These are phyloP conservation scores for Leishmania aethiopica DNA, from an alignment of 208 protist genomes.

Conservation along the genomic window DNA sequence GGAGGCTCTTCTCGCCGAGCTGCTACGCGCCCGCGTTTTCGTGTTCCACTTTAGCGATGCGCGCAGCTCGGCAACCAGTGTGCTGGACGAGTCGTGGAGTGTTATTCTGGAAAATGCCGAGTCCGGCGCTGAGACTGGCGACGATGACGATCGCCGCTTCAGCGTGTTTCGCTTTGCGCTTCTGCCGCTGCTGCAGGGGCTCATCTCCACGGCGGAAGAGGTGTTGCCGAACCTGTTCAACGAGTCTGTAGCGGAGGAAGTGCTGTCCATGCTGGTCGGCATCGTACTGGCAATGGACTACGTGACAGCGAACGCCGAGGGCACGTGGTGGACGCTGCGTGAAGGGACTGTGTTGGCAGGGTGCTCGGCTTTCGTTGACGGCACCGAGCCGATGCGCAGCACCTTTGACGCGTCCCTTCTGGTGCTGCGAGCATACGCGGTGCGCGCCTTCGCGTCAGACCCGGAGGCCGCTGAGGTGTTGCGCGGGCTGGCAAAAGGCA, in stretches of 20 bases:
- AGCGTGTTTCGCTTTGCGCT: conserved; percentile 79
- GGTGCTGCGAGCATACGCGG: conserved; percentile 25
- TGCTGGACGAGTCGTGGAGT: conserved; percentile 82
- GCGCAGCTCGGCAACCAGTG: conserved; percentile 44
- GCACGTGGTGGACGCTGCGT: background rate
- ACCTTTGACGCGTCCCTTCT: conserved; percentile 26
- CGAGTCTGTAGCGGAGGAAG: conserved; percentile 52
- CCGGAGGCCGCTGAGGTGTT: conserved; percentile 28
- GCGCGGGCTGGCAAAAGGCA: conserved; percentile 23
- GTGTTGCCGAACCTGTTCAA: conserved; percentile 68
- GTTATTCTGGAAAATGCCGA: conserved; percentile 72
- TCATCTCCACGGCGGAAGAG: conserved; percentile 75
- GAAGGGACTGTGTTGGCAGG: background rate
- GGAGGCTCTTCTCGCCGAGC: conserved; percentile 29
- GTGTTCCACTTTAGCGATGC: conserved; percentile 67
- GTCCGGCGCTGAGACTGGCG: conserved; percentile 40
- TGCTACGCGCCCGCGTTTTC: conserved; percentile 43
- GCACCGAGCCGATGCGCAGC: background rate
- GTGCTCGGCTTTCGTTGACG: background rate
- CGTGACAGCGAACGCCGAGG: conserved; percentile 15
- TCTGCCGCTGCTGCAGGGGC: conserved; percentile 77
- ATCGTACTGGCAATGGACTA: conserved; percentile 83
- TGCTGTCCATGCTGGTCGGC: conserved; percentile 67
- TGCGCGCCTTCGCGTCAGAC: conserved; percentile 29
- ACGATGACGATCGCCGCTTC: conserved; percentile 42